These are phyloP conservation scores for Falciphora oryzae DNA, from an alignment of 2,329 filamentous ascomycete species.

Conservation along the genomic window DNA sequence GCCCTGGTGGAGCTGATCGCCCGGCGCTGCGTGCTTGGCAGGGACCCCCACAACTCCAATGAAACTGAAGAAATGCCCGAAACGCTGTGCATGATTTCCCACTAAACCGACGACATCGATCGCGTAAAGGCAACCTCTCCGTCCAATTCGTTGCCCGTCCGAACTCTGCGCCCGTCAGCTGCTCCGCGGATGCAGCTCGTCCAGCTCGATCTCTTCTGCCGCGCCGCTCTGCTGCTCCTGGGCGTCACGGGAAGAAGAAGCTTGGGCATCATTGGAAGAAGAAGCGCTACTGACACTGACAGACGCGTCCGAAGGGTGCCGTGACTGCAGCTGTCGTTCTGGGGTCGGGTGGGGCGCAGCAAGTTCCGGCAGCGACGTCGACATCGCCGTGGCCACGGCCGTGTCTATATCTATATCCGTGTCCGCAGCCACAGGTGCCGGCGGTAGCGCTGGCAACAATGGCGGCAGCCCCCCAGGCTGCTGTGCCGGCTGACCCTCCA, in stretches of 20 bases:
- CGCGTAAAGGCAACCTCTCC: too few relatives aligned
- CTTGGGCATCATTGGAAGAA: too few relatives aligned
- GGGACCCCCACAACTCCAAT: neutral
- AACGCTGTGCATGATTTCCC: neutral
- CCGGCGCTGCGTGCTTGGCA: neutral
- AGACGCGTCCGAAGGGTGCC: too few relatives aligned
- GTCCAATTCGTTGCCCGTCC: neutral
- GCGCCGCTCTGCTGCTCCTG: too few relatives aligned
- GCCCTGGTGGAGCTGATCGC: too few relatives aligned
- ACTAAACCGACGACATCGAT: neutral
- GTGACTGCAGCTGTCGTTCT: neutral
- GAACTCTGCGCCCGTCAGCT: neutral
- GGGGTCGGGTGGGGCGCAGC: neutral
- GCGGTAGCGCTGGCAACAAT: too few relatives aligned
- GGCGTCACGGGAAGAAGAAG: too few relatives aligned
- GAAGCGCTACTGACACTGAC: too few relatives aligned
- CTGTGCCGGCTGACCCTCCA: too few relatives aligned
- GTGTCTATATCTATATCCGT: too few relatives aligned
- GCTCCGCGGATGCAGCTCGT: neutral
- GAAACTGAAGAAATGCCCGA: neutral
- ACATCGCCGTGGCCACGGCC: neutral
- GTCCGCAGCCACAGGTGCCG: too few relatives aligned
- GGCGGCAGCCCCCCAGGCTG: neutral
- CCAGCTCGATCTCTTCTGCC: neutral
- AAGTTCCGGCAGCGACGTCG: neutral